A percentile compares a stretch with the other conserved stretches of the same genome.
Evolutionary conservation across 495 filamentous ascomycete species (phyloP).

Genomic region (Tuber melanosporum): DNA sequence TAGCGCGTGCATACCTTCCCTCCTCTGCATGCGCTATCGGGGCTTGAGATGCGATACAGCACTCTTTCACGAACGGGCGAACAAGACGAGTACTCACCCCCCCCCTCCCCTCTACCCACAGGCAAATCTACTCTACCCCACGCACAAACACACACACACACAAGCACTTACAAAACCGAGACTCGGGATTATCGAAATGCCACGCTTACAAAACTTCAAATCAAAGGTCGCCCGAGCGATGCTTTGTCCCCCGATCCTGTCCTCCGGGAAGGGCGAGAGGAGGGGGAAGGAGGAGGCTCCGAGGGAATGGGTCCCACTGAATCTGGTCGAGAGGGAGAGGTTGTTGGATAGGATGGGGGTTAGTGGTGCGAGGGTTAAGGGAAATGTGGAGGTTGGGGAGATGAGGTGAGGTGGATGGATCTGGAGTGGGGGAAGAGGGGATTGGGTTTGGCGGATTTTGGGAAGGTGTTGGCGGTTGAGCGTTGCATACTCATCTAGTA

Average conservation of each 20-base stretch:
- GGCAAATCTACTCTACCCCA: too few species aligned
- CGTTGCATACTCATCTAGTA: not conserved
- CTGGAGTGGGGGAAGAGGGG: not conserved
- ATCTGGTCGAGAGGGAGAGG: not conserved
- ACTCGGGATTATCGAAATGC: not conserved
- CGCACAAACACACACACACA: too few species aligned
- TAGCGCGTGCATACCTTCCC: not conserved
- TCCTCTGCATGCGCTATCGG: too few species aligned
- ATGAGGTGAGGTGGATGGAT: not conserved
- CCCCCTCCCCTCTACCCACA: not conserved
- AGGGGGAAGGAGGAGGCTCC: not conserved
- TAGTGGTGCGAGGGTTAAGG: not conserved
- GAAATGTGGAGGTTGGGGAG: not conserved
- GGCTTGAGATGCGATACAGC: not conserved
- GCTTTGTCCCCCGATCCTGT: not conserved
- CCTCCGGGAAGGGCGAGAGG: not conserved
- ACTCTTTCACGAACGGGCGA: not conserved
- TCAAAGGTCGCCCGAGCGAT: not conserved
- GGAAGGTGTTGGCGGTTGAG: too few species aligned
- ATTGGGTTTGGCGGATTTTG: not conserved
- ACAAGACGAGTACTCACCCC: not conserved
- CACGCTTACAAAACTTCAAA: not conserved
- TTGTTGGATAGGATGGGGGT: conserved; percentile 1
- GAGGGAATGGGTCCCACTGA: not conserved
- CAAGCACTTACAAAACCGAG: not conserved